phyloP scores from a whole-genome alignment of 768 basidiomycete genomes.

The Lactarius sanguifluus region DNA sequence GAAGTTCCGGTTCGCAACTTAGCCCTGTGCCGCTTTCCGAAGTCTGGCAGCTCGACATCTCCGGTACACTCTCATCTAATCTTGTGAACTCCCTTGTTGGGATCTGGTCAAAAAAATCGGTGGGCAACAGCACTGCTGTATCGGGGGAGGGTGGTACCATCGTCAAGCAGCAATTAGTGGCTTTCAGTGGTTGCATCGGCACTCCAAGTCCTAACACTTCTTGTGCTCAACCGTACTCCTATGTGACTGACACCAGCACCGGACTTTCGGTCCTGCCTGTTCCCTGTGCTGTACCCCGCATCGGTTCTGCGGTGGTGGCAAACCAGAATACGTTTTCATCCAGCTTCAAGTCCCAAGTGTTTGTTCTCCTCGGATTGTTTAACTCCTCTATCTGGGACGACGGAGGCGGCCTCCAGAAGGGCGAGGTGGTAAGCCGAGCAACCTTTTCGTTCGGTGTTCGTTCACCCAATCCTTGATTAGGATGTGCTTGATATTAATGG shows the following conservation, averaged over 20 bases:
- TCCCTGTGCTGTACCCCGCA: slow-evolving; percentile 60
- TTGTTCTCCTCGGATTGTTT: slow-evolving; percentile 68
- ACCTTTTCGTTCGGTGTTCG: background rate
- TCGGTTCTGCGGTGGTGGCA: slow-evolving; percentile 56
- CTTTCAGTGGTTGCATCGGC: slow-evolving; percentile 61
- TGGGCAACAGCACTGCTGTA: slow-evolving; percentile 40
- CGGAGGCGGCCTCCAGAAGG: slow-evolving; percentile 53
- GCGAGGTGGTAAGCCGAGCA: slow-evolving; percentile 65
- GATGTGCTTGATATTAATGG: slow-evolving; percentile 60
- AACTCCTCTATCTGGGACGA: slow-evolving; percentile 68
- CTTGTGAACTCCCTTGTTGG: slow-evolving; percentile 49
- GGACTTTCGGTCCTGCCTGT: slow-evolving; percentile 40
- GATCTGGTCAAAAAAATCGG: slow-evolving; percentile 56
- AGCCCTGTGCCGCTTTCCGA: slow-evolving; percentile 54
- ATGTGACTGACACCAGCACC: slow-evolving; percentile 64
- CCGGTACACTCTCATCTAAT: slow-evolving; percentile 73
- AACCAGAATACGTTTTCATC: slow-evolving; percentile 59
- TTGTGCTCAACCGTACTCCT: slow-evolving; percentile 62
- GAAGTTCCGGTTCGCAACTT: slow-evolving; percentile 38
- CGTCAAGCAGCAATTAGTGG: slow-evolving; percentile 50
- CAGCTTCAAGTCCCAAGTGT: slow-evolving; percentile 61
- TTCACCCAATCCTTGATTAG: slow-evolving; percentile 36
- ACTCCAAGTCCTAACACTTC: slow-evolving; percentile 41
- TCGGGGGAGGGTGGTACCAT: slow-evolving; percentile 60
- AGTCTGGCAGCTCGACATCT: slow-evolving; percentile 67